Evolutionary conservation across 192 early-diverging fungal genomes (phyloP).

Genomic region (Geranomyces variabilis): DNA sequence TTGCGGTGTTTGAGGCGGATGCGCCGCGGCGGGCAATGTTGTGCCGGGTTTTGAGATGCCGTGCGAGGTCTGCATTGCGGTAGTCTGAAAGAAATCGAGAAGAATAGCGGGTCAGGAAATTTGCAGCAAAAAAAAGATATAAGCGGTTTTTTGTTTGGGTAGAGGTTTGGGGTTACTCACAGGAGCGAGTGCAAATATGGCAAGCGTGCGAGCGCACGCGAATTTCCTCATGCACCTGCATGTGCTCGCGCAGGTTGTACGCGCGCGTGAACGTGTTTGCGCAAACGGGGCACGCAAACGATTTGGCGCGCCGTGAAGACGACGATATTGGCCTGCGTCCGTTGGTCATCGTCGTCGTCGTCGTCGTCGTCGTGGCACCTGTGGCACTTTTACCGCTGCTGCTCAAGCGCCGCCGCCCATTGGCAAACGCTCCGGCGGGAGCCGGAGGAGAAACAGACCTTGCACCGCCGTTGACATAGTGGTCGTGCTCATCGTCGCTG

Average conservation of each 20-base stretch:
- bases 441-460: too few species aligned
- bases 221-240: conserved; percentile 7
- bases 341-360: too few species aligned
- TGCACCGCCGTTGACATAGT: too few species aligned
- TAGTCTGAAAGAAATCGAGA: neutral
- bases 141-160: neutral
- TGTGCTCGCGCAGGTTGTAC: conserved; percentile 17
- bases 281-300: conserved; percentile 1
- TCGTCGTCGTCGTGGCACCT: too few species aligned
- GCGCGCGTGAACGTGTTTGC: conserved; percentile 6
- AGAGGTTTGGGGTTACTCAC: neutral
- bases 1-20: too few species aligned
- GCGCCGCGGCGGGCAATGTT: neutral
- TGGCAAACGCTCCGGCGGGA: too few species aligned
- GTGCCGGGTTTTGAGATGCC: conserved; percentile 10
- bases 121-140: too few species aligned
- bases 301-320: neutral
- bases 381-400: too few species aligned
- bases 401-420: too few species aligned
- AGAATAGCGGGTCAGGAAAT: neutral
- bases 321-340: neutral
- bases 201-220: conserved; percentile 1
- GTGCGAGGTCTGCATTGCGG: conserved; percentile 3
- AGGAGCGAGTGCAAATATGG: neutral
- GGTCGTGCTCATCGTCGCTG: too few species aligned